Base-by-base conservation (phyloP, 352 stramenopile species). In the Pythium phragmitis region DNA sequence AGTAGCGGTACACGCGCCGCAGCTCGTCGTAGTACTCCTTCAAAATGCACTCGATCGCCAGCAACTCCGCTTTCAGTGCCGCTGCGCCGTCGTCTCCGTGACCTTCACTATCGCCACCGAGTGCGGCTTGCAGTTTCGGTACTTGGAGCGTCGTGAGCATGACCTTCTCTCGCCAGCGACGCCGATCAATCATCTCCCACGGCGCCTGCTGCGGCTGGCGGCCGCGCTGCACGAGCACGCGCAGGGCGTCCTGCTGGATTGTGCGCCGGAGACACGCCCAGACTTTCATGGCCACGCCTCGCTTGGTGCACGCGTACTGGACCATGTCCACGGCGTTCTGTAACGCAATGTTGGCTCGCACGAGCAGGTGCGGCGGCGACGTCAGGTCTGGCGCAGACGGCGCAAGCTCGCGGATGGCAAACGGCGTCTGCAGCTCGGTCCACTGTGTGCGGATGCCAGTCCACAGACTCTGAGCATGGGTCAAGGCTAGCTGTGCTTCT, bases 321-420 rank as follows among this genome's bases (percentile, higher is more conserved):
- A 89, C 82, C 57, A 77, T 89, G 47, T 88, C 81, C 12, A 91
- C 75, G 6, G 82, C 82, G 50, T 89, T 91, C 57, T 91, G 82
- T 1, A 91, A 59, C 0, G 72, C 76, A 8, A 79, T 78, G 19
- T 83, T 91, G 21, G 72, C 80, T n/a, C 73, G 74, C 8, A 84
- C 67, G 5, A 89, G 68, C 36, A 84, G 17, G 30, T 82, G 74
- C 2, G 73, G 69, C 1, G 78, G 73, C 0, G 52, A 70, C 21
- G 78, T 88, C 30, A 74, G 53, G 37, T 91, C 82, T 11, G 78
- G 75, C 9, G 69, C 61, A 1, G 59, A 53, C 7, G 73, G 77
- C 2, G 63, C 73, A 13, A 69, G 64, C 34, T 87, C 79, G 3
- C 79, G 48, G 21, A 87, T 75, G 34, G 84, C 78, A 61, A 91